A percentile compares a stretch with the other conserved stretches of the same genome.
phyloP scores from a whole-genome alignment of 208 protist species.

The Trypanosoma platydactyli region DNA sequence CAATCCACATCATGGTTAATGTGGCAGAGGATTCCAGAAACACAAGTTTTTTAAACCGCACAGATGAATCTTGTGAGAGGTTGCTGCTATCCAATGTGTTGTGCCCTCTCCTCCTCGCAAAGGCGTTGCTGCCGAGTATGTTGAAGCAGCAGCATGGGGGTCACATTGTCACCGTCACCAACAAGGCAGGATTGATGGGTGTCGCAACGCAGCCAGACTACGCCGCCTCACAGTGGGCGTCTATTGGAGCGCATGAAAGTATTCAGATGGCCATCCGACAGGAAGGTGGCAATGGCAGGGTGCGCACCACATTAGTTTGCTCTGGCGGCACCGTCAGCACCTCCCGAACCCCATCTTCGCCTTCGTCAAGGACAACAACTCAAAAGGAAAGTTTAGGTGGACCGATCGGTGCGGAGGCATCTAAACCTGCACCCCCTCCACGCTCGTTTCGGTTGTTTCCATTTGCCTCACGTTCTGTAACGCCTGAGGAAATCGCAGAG shows the following conservation, averaged over 20 bases:
- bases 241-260: slow-evolving; percentile 53
- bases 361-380: background rate
- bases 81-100: slow-evolving; percentile 46
- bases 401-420: background rate
- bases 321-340: background rate
- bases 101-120: slow-evolving; percentile 34
- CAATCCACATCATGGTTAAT: slow-evolving; percentile 53
- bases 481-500: slow-evolving; percentile 18
- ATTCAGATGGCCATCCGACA: slow-evolving; percentile 41
- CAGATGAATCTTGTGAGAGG: slow-evolving; percentile 49
- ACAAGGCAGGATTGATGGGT: slow-evolving; percentile 25
- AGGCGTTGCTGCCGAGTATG: slow-evolving; percentile 37
- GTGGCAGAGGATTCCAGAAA: slow-evolving; percentile 30
- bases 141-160: slow-evolving; percentile 23
- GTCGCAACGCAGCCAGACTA: slow-evolving; percentile 36
- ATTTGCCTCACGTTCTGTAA: slow-evolving; percentile 2
- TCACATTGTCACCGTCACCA: slow-evolving; percentile 45
- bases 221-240: slow-evolving; percentile 54
- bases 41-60: slow-evolving; percentile 40
- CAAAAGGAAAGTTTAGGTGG: background rate
- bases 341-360: background rate
- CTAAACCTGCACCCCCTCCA: background rate
- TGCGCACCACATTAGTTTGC: slow-evolving; percentile 34
- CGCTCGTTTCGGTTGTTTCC: background rate
- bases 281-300: slow-evolving; percentile 13